Base-by-base conservation (phyloP, 208 protist genomes). In the Trypanosoma rangeli region DNA sequence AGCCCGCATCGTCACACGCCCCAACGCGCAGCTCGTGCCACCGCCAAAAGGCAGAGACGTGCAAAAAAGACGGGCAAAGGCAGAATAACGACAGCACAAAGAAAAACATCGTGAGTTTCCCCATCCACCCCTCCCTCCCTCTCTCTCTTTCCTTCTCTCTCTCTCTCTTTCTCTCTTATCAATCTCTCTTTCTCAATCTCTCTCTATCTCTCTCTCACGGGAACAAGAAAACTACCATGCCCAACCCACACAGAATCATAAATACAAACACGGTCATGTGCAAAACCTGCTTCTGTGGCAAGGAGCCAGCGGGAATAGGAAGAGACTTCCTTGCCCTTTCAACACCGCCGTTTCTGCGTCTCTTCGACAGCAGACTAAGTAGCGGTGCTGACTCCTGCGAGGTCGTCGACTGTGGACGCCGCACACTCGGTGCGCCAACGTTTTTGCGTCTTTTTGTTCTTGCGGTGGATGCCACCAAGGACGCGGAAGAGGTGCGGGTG, bases 131-230 rank as follows among this genome's bases (percentile, higher is more conserved):
- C n/a, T n/a, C n/a, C n/a, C n/a, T n/a, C n/a, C n/a, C n/a, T n/a
- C n/a, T n/a, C n/a, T n/a, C n/a, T n/a, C n/a, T 54, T 72, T 72
- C 26, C 44, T 63, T 66, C 46, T 46, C 5, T 53, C 35, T 66
- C 5, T 53, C 31, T 53, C 31, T 49, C 39, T 12, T 52, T 29
- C 22, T 35, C 24, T 13, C 1, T n/a, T 9, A 46, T n/a, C 5
- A 12, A 46, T 46, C 42, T 46, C 42, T 46, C 15, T 18, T 15
- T 15, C 42, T 46, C 42, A 46, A 46, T 46, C 42, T 46, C 42
- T 46, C 10, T 46, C 10, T 8, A 46, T 46, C 8, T 46, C 42
- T 18, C 8, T 46, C 3, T 56, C 50, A 56, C 20, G 50, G n/a
- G 20, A 56, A 29, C 7, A 31, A 56, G 20, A 18, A 56, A 18